A percentile compares a stretch with the other conserved stretches of the same genome.
These are phyloP conservation scores for Amoeboaphelidium occidentale DNA, from an alignment of 371 early-diverging fungal species.

Conservation along the genomic window DNA sequence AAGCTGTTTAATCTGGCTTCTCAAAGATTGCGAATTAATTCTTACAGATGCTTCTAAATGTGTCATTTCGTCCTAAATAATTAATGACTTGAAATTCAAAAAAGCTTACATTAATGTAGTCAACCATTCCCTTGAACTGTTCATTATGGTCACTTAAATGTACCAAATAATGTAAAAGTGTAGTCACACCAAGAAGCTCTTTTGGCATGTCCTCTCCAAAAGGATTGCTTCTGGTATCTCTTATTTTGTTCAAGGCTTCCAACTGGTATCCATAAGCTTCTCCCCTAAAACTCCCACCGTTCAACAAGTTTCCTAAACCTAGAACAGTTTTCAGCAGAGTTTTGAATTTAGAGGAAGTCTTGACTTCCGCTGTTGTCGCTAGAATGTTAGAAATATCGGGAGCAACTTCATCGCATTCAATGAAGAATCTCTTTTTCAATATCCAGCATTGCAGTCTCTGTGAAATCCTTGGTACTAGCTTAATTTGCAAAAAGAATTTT, in stretches of 20 bases:
- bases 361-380: constrained; percentile 17
- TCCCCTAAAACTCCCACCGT: constrained; percentile 48
- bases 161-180: neutral
- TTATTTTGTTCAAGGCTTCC: constrained; percentile 35
- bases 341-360: constrained; percentile 19
- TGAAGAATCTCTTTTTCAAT: neutral
- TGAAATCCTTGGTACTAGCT: neutral
- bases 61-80: neutral
- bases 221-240: neutral
- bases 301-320: constrained; percentile 54
- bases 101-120: too few relatives aligned
- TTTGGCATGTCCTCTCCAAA: neutral
- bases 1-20: neutral
- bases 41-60: neutral
- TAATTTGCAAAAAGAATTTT: neutral
- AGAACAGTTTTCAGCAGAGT: constrained; percentile 36
- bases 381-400: constrained; percentile 18
- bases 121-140: neutral
- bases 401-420: neutral
- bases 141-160: neutral
- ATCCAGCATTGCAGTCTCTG: neutral
- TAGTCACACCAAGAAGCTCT: neutral
- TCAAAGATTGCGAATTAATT: neutral
- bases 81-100: too few relatives aligned
- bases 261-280: constrained; percentile 53